These are phyloP conservation scores for Aspergillus sp. DNA, from an alignment of 2,329 filamentous ascomycete species.

Conservation along the genomic window DNA sequence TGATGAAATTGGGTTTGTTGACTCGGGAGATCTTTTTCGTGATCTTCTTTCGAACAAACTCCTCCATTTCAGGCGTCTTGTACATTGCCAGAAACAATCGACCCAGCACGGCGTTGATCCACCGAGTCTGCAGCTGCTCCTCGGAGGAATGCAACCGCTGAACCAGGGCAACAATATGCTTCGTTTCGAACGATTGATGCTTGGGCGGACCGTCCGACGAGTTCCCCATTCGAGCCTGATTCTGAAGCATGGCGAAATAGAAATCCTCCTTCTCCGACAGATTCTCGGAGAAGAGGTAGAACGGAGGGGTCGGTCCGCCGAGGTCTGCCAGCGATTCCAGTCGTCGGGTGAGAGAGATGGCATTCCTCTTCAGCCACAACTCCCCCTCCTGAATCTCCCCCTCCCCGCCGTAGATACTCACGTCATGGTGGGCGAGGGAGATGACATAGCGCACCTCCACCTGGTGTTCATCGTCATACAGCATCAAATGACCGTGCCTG, in stretches of 20 bases:
- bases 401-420: conserved; percentile 81
- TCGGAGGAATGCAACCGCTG: conserved; percentile 89
- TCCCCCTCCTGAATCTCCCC: conserved; percentile 83
- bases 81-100: conserved; percentile 86
- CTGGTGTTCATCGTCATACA: conserved; percentile 94
- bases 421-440: conserved; percentile 77
- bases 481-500: conserved; percentile 92
- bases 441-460: conserved; percentile 96
- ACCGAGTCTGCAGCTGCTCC: conserved; percentile 84
- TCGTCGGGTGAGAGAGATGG: conserved; percentile 74
- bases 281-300: conserved; percentile 92
- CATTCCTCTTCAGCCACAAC: conserved; percentile 92
- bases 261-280: conserved; percentile 98
- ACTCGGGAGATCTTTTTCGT: conserved; percentile 95
- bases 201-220: conserved; percentile 60
- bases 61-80: conserved; percentile 77
- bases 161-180: conserved; percentile 84
- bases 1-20: conserved; percentile 87
- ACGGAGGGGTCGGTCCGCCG: conserved; percentile 69
- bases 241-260: conserved; percentile 86
- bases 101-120: conserved; percentile 90
- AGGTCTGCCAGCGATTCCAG: conserved; percentile 53
- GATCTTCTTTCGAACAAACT: conserved; percentile 78
- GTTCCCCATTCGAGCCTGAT: conserved; percentile 69
- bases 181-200: conserved; percentile 75